These are phyloP conservation scores for Solanum chaucha DNA, from an alignment of 257 asterid genomes.

Conservation along the genomic window DNA sequence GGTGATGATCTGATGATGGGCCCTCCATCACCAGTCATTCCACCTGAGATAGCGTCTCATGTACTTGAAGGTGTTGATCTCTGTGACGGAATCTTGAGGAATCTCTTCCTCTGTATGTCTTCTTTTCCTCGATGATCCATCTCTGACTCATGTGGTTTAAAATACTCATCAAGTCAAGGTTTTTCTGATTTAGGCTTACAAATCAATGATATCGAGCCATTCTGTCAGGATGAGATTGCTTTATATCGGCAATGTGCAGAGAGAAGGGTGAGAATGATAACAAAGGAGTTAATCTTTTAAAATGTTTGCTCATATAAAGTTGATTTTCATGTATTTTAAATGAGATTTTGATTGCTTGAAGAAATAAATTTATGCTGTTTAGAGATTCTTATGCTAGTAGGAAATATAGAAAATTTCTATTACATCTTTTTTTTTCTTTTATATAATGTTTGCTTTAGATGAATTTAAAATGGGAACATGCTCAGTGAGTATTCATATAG, in stretches of 20 bases:
- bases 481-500: not conserved
- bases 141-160: not conserved
- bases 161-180: slow-evolving; percentile 7
- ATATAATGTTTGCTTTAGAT: not conserved
- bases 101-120: slow-evolving; percentile 65
- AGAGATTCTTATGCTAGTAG: not conserved
- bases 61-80: slow-evolving; percentile 85
- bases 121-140: not conserved
- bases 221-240: slow-evolving; percentile 46
- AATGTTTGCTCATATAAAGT: not conserved
- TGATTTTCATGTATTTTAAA: not conserved
- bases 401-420: not conserved
- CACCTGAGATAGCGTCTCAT: slow-evolving; percentile 92
- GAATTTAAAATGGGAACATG: not conserved
- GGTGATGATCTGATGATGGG: slow-evolving; percentile 99
- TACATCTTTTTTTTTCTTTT: not conserved
- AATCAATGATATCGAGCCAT: slow-evolving; percentile 85
- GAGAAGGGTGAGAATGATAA: slow-evolving; percentile 32
- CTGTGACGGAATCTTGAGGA: slow-evolving; percentile 88
- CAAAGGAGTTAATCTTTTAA: not conserved
- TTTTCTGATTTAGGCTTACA: slow-evolving; percentile 38
- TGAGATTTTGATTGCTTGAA: not conserved
- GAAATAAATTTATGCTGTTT: not conserved
- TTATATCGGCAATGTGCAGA: slow-evolving; percentile 34
- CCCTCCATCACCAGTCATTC: slow-evolving; percentile 85